These are phyloP conservation scores for Metarhizium anisopliae DNA, from an alignment of 2,329 filamentous ascomycete species.

Conservation along the genomic window DNA sequence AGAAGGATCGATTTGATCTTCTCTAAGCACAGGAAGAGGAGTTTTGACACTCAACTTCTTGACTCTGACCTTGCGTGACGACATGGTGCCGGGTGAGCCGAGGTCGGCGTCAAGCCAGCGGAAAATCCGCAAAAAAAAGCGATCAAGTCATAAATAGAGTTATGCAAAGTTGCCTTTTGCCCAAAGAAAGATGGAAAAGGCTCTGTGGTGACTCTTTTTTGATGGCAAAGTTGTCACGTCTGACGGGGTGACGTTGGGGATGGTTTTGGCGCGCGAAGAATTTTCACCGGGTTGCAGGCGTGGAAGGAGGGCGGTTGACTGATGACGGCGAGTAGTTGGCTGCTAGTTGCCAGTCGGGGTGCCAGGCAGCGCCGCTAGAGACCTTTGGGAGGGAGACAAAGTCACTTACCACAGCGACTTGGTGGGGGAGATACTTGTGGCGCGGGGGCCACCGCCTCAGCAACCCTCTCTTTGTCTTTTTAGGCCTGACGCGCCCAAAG, in stretches of 20 bases:
- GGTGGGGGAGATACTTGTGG: conserved; percentile 17
- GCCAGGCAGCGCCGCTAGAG: too few relatives aligned
- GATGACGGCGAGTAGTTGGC: conserved; percentile 5
- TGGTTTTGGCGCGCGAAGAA: conserved; percentile 46
- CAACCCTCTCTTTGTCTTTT: conserved; percentile 10
- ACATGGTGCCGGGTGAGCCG: conserved; percentile 41
- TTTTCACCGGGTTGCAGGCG: conserved; percentile 36
- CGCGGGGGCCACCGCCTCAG: conserved; percentile 22
- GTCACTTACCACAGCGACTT: conserved; percentile 9
- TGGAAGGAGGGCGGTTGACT: conserved; percentile 13
- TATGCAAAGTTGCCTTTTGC: conserved; percentile 45
- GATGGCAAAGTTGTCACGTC: conserved; percentile 40
- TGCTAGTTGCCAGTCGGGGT: background rate
- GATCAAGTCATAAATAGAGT: conserved; percentile 51
- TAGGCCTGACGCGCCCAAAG: conserved; percentile 6
- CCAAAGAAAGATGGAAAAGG: conserved; percentile 39
- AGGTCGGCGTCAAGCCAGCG: conserved; percentile 34
- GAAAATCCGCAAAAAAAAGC: conserved; percentile 56
- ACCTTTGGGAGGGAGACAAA: background rate
- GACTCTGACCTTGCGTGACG: conserved; percentile 64
- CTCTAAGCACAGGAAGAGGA: conserved; percentile 75
- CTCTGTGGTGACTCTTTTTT: conserved; percentile 41
- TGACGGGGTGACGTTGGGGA: conserved; percentile 48
- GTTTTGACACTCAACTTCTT: conserved; percentile 92
- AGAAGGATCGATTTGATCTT: conserved; percentile 79